phyloP scores from a whole-genome alignment of 2,329 filamentous ascomycete species.

The Verticillium nubilum region DNA sequence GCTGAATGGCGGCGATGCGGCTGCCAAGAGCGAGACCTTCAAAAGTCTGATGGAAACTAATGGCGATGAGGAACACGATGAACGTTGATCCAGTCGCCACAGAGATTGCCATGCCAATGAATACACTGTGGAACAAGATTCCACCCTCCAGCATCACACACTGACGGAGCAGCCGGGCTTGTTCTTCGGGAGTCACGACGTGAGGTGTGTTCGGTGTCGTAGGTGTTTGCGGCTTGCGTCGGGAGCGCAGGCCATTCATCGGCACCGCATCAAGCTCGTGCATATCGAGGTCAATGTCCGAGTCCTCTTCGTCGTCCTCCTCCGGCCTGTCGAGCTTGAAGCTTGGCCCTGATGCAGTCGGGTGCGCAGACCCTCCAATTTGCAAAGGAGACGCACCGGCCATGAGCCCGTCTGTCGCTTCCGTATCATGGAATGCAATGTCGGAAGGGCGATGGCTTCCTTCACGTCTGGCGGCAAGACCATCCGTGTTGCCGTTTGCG shows the following conservation, averaged over 20 bases:
- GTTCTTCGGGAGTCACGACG: slow-evolving; percentile 43
- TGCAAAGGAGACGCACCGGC: slow-evolving; percentile 54
- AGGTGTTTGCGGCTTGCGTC: slow-evolving; percentile 7
- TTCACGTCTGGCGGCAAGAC: slow-evolving; percentile 31
- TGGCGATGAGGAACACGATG: slow-evolving; percentile 72
- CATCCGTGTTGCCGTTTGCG: slow-evolving; percentile 10
- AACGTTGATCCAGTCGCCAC: slow-evolving; percentile 77
- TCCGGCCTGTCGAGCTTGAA: slow-evolving; percentile 7
- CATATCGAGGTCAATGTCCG: slow-evolving; percentile 54
- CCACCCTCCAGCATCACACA: slow-evolving; percentile 77
- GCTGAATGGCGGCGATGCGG: slow-evolving; percentile 78
- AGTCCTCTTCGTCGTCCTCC: slow-evolving; percentile 39
- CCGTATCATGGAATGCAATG: slow-evolving; percentile 46
- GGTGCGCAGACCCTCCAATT: slow-evolving; percentile 39
- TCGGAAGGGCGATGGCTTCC: slow-evolving; percentile 37
- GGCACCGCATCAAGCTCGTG: slow-evolving; percentile 51
- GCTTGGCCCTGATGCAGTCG: slow-evolving; percentile 7
- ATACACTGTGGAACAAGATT: slow-evolving; percentile 79
- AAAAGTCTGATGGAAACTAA: slow-evolving; percentile 82
- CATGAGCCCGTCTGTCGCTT: slow-evolving; percentile 50
- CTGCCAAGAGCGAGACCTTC: slow-evolving; percentile 82
- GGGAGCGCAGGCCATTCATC: slow-evolving; percentile 19
- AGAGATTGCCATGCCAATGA: slow-evolving; percentile 82
- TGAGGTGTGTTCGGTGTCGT: slow-evolving; percentile 6
- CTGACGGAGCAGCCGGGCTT: slow-evolving; percentile 65